Conservation (phyloP, 2,329 filamentous ascomycete species). For the Lecanoromycetidae sp. region DNA sequence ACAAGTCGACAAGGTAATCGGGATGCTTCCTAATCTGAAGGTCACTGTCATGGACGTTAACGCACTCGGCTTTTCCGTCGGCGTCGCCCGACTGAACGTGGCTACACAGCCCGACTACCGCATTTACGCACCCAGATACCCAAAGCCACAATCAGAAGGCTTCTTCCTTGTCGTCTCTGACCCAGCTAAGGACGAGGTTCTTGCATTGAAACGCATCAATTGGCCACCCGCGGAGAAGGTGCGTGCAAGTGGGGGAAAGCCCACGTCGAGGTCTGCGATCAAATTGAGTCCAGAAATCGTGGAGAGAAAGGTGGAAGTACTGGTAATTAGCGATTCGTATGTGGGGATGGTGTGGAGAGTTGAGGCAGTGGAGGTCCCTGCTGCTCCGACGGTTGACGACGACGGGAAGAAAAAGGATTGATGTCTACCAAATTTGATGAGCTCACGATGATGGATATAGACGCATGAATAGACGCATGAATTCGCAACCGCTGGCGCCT, state of each 20-base stretch:
- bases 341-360: constrained; percentile 57
- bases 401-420: constrained; percentile 14
- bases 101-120: constrained; percentile 53
- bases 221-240: constrained; percentile 45
- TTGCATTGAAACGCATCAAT: constrained; percentile 74
- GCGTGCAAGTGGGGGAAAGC: constrained; percentile 29
- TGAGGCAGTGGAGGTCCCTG: constrained; percentile 39
- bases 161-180: constrained; percentile 77
- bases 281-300: constrained; percentile 45
- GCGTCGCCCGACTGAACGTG: constrained; percentile 55
- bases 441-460: too few species aligned
- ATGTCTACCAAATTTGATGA: too few species aligned
- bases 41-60: constrained; percentile 51
- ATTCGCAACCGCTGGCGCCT: too few species aligned
- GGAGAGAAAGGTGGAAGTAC: constrained; percentile 56
- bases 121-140: constrained; percentile 79
- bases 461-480: too few species aligned
- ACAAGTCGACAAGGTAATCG: constrained; percentile 45
- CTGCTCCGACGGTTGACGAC: constrained; percentile 24
- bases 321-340: constrained; percentile 79
- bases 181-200: constrained; percentile 56
- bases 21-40: constrained; percentile 56
- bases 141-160: constrained; percentile 87
- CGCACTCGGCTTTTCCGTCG: constrained; percentile 43
- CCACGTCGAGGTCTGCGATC: constrained; percentile 45